Percentiles rank a stretch among this genome's conserved stretches.
These are phyloP conservation scores for Aspergillus sclerotiicarbonarius DNA, from an alignment of 495 filamentous ascomycete species.

Conservation along the genomic window DNA sequence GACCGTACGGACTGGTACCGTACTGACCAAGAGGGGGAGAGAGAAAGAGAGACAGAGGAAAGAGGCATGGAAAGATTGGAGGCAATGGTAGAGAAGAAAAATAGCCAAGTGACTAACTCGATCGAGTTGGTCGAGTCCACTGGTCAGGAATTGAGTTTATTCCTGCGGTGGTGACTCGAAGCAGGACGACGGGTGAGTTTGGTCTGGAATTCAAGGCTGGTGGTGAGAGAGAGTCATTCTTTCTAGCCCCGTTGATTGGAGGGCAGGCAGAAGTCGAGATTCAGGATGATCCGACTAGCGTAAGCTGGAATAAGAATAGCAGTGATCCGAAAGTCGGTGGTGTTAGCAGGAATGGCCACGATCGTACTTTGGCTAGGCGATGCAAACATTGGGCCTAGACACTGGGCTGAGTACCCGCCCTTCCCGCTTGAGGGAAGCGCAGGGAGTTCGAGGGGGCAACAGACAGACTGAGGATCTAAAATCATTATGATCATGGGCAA, in stretches of 20 bases:
- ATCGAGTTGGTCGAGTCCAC: not conserved
- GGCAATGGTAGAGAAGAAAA: too few species aligned
- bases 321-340: not conserved
- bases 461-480: not conserved
- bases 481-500: too few species aligned
- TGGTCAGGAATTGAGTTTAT: slow-evolving; percentile 1
- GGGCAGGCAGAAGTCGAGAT: not conserved
- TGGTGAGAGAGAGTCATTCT: too few species aligned
- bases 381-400: slow-evolving; percentile 9
- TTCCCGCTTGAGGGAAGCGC: not conserved
- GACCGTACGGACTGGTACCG: not conserved
- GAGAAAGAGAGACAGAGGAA: not conserved
- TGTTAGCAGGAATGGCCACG: slow-evolving; percentile 3
- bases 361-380: slow-evolving; percentile 8
- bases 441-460: not conserved
- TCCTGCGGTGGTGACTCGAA: not conserved
- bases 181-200: not conserved
- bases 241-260: not conserved
- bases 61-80: not conserved
- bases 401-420: slow-evolving; percentile 11
- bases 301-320: not conserved
- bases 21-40: not conserved
- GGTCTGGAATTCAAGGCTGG: not conserved
- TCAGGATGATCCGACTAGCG: not conserved
- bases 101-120: not conserved